These are phyloP conservation scores for Golubevia pallescens DNA, from an alignment of 1,284 basidiomycete genomes.

Conservation along the genomic window DNA sequence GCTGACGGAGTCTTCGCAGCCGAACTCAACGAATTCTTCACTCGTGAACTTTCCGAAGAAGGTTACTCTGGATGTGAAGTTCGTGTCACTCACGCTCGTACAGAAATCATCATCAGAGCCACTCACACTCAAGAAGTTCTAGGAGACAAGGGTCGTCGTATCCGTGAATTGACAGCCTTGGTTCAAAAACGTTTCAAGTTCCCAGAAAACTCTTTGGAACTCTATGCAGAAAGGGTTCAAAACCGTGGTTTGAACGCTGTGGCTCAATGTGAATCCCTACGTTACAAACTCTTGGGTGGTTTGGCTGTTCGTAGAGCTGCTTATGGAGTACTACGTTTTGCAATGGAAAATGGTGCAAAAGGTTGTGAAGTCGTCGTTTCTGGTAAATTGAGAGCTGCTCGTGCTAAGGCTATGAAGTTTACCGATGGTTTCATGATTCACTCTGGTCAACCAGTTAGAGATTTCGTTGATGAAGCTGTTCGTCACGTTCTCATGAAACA, in stretches of 20 bases:
- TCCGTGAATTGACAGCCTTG: conserved; percentile 62
- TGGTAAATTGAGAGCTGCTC: conserved; percentile 63
- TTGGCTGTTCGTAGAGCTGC: conserved; percentile 63
- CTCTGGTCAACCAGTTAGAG: conserved; percentile 64
- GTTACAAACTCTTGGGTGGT: conserved; percentile 65
- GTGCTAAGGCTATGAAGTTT: conserved; percentile 65
- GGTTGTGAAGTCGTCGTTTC: conserved; percentile 65
- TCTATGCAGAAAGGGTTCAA: conserved; percentile 65
- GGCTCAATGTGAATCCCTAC: conserved; percentile 64
- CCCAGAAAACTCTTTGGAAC: conserved; percentile 63
- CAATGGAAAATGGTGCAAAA: conserved; percentile 65
- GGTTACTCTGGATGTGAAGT: conserved; percentile 65
- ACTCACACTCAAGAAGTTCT: conserved; percentile 65
- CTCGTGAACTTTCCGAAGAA: conserved; percentile 64
- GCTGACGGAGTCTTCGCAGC: conserved; percentile 65
- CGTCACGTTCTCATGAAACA: conserved; percentile 65
- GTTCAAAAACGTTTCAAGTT: conserved; percentile 65
- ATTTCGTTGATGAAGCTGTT: conserved; percentile 63
- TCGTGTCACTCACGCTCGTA: conserved; percentile 63
- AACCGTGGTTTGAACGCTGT: conserved; percentile 64
- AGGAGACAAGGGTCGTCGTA: conserved; percentile 64
- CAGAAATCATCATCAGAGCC: conserved; percentile 65
- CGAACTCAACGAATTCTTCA: conserved; percentile 65
- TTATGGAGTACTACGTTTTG: conserved; percentile 65
- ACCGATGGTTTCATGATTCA: conserved; percentile 65